Evolutionary conservation across 2,329 filamentous ascomycete genomes (phyloP), one percentile per base, ranked within the genome.

Genomic region (Trichophaea hybrida): DNA sequence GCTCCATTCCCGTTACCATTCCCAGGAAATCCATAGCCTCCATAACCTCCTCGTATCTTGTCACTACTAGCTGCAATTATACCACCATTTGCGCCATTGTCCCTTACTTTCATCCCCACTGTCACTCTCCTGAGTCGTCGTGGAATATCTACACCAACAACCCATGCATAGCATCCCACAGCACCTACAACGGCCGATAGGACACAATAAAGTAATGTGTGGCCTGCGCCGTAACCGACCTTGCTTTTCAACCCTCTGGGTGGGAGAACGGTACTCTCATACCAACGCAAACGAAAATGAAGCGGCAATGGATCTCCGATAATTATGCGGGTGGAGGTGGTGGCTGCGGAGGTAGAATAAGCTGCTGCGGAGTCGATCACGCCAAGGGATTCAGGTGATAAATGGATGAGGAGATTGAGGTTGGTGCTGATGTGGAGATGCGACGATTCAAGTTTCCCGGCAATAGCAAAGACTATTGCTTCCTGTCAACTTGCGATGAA

Each of bases 381-480:
- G 34, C 90, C 90, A 35, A 64, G 64, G 15, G 61, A 58, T 48
- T 61, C 60, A 1, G 50, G 50, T 8, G 59, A 59, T 24, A 55
- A 74, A 64, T 91, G 93, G 66, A 96, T 78, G 58, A 97, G 77
- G 62, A 97, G 83, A 71, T 97, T 97, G 72, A 97, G 78, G 69
- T 88, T 83, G 5, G 89, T 91, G 69, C 85, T 86, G 66, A 98
- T 81, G 74, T 97, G 93, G 68, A 98, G 77, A 72, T 96, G 93
- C 71, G 83, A 88, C 55, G 84, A 76, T 73, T 98, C 90, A 17
- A 97, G 77, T 0, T 88, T 94, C 1, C 93, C 93, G 10, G 90
- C 85, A 15, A 98, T 75, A 1, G 90, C 90, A 65, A 98, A 88
- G 33, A 46, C 13, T 40, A 95, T 77, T 35, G 15, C 5, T 17